A percentile compares a stretch with the other conserved stretches of the same genome.
Evolutionary conservation across 1,284 basidiomycete genomes (phyloP).

Genomic region (Fomitopsis betulina): DNA sequence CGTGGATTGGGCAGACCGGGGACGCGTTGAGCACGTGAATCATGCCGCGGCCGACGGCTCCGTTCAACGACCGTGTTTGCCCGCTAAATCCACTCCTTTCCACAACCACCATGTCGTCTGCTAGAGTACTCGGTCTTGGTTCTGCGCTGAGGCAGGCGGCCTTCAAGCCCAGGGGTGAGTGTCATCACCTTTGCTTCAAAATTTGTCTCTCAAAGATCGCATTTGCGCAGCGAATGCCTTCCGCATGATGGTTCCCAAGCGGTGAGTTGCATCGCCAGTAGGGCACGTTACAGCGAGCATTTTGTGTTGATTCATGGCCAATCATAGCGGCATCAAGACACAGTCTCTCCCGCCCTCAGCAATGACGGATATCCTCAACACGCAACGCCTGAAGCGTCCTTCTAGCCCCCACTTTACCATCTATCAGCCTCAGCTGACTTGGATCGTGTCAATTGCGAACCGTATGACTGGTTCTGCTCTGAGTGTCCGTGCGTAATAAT

Average conservation of each 20-base stretch:
- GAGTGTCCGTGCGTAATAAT: conserved; percentile 59
- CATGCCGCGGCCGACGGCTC: background rate
- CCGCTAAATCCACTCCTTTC: conserved; percentile 1
- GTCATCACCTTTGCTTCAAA: conserved; percentile 10
- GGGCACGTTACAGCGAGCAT: background rate
- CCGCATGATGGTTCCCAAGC: conserved; percentile 39
- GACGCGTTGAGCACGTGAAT: background rate
- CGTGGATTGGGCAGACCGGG: background rate
- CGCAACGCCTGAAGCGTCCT: conserved; percentile 82
- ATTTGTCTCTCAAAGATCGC: conserved; percentile 26
- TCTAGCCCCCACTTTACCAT: conserved; percentile 93
- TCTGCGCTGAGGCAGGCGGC: conserved; percentile 48
- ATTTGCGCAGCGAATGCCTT: conserved; percentile 29
- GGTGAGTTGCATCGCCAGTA: conserved; percentile 30
- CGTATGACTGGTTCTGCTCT: conserved; percentile 82
- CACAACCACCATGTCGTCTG: conserved; percentile 38
- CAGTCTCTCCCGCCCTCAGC: conserved; percentile 58
- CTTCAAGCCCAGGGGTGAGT: conserved; percentile 45
- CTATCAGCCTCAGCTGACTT: conserved; percentile 95
- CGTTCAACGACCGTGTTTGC: background rate
- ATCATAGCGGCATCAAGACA: conserved; percentile 46
- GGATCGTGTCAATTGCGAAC: conserved; percentile 82
- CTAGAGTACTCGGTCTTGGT: conserved; percentile 47
- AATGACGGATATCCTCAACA: conserved; percentile 72
- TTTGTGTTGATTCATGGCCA: background rate